Evolutionary conservation across 2,329 filamentous ascomycete genomes (phyloP).

Genomic region (Chaetoscypha palmicola): DNA sequence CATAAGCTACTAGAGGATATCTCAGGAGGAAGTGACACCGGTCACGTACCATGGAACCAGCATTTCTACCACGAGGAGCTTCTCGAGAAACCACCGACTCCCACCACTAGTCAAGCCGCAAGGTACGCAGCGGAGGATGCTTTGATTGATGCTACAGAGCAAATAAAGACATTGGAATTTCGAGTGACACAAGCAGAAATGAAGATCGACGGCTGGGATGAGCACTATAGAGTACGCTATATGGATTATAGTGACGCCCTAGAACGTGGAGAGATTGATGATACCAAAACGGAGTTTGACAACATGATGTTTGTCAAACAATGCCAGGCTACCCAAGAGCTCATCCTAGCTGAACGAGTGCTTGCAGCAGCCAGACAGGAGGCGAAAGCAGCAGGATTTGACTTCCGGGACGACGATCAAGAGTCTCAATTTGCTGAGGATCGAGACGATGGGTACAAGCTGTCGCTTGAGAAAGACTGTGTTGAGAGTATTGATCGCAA

Average conservation of each 20-base stretch:
- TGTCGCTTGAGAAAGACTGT: conserved; percentile 13
- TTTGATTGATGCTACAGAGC: too few species aligned
- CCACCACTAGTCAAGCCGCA: too few species aligned
- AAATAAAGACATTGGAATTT: too few species aligned
- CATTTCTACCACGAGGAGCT: neutral
- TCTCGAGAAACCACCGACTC: neutral
- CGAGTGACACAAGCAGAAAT: too few species aligned
- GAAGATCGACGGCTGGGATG: neutral
- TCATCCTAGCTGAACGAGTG: conserved; percentile 10
- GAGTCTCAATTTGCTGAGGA: conserved; percentile 13
- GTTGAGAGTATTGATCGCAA: conserved; percentile 12
- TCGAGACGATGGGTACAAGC: conserved; percentile 17
- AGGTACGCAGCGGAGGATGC: too few species aligned
- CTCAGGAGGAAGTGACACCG: neutral
- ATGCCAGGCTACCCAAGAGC: conserved; percentile 1
- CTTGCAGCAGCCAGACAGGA: conserved; percentile 1
- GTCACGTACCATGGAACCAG: neutral
- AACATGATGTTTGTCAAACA: conserved; percentile 6
- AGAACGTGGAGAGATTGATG: neutral
- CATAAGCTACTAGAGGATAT: conserved; percentile 4
- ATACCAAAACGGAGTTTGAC: conserved; percentile 13
- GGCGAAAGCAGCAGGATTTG: conserved; percentile 6
- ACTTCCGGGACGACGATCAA: conserved; percentile 8
- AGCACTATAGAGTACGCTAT: neutral
- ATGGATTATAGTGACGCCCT: neutral